A percentile compares a stretch with the other conserved stretches of the same genome.
Evolutionary conservation across 2,329 filamentous ascomycete species (phyloP).

Genomic region (Botrytis fragariae): DNA sequence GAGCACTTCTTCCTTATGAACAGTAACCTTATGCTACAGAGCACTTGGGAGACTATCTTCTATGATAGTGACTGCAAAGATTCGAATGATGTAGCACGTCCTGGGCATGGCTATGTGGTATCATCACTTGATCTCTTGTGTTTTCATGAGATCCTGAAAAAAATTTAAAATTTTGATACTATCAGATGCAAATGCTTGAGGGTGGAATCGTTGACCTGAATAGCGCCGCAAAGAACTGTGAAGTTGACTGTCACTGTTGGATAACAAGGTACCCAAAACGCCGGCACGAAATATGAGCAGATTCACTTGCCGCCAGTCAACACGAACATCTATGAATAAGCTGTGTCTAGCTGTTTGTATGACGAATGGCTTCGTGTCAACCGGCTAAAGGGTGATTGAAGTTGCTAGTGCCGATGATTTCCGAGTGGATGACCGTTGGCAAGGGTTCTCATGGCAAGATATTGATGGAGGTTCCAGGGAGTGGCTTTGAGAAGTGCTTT

Average conservation of each 20-base stretch:
- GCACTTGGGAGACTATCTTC: neutral
- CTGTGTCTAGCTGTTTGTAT: neutral
- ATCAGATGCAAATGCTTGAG: too few species aligned
- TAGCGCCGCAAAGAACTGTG: too few species aligned
- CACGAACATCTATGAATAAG: too few species aligned
- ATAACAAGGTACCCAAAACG: neutral
- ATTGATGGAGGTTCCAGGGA: neutral
- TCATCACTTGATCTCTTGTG: neutral
- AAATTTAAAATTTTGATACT: too few species aligned
- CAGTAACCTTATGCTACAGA: neutral
- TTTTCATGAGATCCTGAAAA: neutral
- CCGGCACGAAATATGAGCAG: neutral
- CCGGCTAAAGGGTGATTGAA: neutral
- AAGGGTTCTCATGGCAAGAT: neutral
- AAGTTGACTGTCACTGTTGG: neutral
- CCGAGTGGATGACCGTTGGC: neutral
- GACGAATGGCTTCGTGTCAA: neutral
- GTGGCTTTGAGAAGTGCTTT: neutral
- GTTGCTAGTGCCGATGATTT: neutral
- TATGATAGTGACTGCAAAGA: neutral
- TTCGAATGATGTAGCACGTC: neutral
- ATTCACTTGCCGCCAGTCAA: neutral
- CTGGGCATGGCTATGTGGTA: neutral
- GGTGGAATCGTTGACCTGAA: neutral
- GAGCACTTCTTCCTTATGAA: neutral